A percentile compares a stretch with the other conserved stretches of the same genome.
Conservation (phyloP, 352 stramenopile genomes). For the Phytophthora pisi region DNA sequence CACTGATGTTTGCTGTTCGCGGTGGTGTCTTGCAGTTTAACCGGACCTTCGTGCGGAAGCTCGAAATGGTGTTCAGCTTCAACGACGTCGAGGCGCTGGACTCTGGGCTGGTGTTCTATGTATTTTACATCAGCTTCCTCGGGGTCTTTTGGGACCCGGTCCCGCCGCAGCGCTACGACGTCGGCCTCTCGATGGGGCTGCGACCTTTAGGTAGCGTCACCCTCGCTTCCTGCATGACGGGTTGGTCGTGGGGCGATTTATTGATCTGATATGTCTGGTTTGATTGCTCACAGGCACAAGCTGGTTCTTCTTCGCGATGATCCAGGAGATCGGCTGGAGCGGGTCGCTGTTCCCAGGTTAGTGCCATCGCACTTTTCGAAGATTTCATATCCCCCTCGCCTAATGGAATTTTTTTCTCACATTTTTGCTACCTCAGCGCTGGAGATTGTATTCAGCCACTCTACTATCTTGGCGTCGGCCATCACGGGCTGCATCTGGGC, state of each 20-base stretch:
- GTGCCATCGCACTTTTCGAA: slow-evolving; percentile 11
- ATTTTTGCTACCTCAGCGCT: slow-evolving; percentile 48
- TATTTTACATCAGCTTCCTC: slow-evolving; percentile 84
- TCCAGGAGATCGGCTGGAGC: slow-evolving; percentile 89
- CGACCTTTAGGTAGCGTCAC: slow-evolving; percentile 59
- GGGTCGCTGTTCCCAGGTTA: slow-evolving; percentile 87
- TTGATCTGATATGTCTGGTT: slow-evolving; percentile 10
- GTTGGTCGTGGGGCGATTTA: slow-evolving; percentile 1
- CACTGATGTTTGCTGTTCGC: slow-evolving; percentile 11
- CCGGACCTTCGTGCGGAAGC: slow-evolving; percentile 79
- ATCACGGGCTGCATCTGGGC: slow-evolving; percentile 87
- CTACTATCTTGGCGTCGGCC: slow-evolving; percentile 84
- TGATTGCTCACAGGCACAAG: slow-evolving; percentile 65
- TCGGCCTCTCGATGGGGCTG: slow-evolving; percentile 74
- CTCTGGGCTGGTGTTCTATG: slow-evolving; percentile 87
- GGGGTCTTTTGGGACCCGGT: slow-evolving; percentile 89
- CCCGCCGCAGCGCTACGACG: slow-evolving; percentile 78
- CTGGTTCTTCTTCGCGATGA: slow-evolving; percentile 82
- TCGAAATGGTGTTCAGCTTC: slow-evolving; percentile 90
- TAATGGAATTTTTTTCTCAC: background rate
- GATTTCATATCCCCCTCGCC: background rate
- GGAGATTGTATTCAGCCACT: slow-evolving; percentile 89
- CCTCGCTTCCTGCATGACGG: background rate
- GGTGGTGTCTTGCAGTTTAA: slow-evolving; percentile 67
- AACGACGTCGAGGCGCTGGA: slow-evolving; percentile 87